These are phyloP conservation scores for Debaryomyces fabryi DNA, from an alignment of 1,139 yeast genomes.

Conservation along the genomic window DNA sequence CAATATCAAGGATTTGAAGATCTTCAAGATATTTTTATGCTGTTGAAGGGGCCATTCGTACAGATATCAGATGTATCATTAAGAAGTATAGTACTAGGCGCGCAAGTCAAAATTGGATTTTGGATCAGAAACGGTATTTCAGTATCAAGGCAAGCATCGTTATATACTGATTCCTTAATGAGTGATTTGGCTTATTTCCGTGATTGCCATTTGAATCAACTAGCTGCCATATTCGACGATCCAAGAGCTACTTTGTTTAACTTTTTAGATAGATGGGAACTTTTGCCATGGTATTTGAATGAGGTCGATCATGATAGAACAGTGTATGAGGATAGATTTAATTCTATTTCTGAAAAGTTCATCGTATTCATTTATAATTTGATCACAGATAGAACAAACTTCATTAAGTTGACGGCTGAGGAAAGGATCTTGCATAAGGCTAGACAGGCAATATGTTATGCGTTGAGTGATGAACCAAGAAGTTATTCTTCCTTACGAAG, in stretches of 20 bases:
- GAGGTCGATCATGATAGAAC: constrained; percentile 40
- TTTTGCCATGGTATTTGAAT: constrained; percentile 55
- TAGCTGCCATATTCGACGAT: constrained; percentile 49
- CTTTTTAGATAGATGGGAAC: constrained; percentile 64
- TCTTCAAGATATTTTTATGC: constrained; percentile 20
- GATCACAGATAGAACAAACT: constrained; percentile 55
- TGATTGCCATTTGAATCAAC: constrained; percentile 62
- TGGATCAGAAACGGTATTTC: constrained; percentile 88
- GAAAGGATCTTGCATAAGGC: constrained; percentile 29
- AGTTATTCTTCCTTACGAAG: constrained; percentile 54
- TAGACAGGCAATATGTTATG: constrained; percentile 45
- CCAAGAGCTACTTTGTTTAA: constrained; percentile 47
- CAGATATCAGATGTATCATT: constrained; percentile 58
- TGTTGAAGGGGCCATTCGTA: constrained; percentile 32
- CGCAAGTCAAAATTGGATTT: constrained; percentile 77
- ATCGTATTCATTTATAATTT: constrained; percentile 58
- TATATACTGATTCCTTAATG: constrained; percentile 38
- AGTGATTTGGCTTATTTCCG: constrained; percentile 39
- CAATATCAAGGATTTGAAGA: constrained; percentile 32
- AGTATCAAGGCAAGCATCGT: constrained; percentile 49
- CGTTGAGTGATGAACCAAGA: constrained; percentile 54
- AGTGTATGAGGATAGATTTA: constrained; percentile 60
- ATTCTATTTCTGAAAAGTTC: constrained; percentile 54
- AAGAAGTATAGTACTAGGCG: constrained; percentile 63
- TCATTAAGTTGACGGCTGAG: constrained; percentile 32